Conservation (phyloP, 1,284 basidiomycete species). For the Puccinia brachypodii region DNA sequence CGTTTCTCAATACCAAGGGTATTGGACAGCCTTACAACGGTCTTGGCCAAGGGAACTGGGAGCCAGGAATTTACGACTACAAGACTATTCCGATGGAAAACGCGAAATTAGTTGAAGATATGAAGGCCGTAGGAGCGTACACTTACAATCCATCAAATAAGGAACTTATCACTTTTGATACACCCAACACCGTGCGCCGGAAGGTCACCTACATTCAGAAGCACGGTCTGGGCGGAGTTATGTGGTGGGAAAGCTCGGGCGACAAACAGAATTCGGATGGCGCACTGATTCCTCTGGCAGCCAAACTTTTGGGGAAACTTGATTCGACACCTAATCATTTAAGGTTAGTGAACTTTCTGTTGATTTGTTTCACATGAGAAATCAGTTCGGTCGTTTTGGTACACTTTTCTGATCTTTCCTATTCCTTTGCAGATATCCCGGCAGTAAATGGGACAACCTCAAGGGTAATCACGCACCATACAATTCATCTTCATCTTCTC, state of each 20-base stretch:
- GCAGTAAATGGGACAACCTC: slow-evolving; percentile 47
- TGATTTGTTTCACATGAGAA: background rate
- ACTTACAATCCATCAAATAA: slow-evolving; percentile 34
- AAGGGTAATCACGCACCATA: background rate
- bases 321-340: slow-evolving; percentile 40
- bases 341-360: slow-evolving; percentile 7
- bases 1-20: slow-evolving; percentile 45
- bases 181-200: slow-evolving; percentile 20
- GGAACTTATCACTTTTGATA: slow-evolving; percentile 44
- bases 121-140: slow-evolving; percentile 34
- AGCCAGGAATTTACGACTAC: slow-evolving; percentile 47
- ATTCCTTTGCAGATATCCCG: slow-evolving; percentile 26
- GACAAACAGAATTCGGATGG: slow-evolving; percentile 27
- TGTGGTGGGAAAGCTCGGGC: slow-evolving; percentile 49
- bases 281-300: slow-evolving; percentile 42
- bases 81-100: slow-evolving; percentile 29
- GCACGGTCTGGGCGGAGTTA: slow-evolving; percentile 39
- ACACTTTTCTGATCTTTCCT: background rate
- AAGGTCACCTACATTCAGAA: slow-evolving; percentile 38
- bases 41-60: slow-evolving; percentile 45
- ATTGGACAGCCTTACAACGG: slow-evolving; percentile 43
- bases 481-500: background rate
- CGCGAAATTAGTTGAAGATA: slow-evolving; percentile 31
- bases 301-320: slow-evolving; percentile 38
- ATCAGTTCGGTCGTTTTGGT: background rate